These are phyloP conservation scores for Phytopythium ostracodes DNA, from an alignment of 352 stramenopile species.

Conservation along the genomic window DNA sequence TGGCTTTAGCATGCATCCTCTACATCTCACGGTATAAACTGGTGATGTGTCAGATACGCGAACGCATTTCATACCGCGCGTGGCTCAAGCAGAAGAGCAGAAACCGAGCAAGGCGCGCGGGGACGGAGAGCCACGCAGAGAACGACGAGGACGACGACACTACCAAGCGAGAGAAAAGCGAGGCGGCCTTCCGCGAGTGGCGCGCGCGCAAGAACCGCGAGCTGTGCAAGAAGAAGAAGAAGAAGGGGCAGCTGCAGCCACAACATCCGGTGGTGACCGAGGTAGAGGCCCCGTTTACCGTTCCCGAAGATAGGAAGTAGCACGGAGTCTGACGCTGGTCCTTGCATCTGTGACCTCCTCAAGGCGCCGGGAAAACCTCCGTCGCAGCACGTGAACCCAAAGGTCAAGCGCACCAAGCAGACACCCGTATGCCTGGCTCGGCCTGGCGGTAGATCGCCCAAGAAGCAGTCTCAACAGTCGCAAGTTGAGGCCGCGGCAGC, in stretches of 20 bases:
- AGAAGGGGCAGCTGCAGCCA: conserved; percentile 5
- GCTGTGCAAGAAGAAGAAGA: conserved; percentile 7
- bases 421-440: background rate
- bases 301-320: background rate
- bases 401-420: conserved; percentile 14
- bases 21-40: background rate
- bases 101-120: too few species aligned
- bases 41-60: conserved; percentile 28
- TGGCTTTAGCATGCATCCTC: background rate
- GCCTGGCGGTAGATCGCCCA: background rate
- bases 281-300: background rate
- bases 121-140: background rate
- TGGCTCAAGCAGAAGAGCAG: conserved; percentile 43
- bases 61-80: conserved; percentile 32
- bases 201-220: conserved; percentile 27
- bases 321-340: background rate
- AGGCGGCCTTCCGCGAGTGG: conserved; percentile 39
- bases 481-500: conserved; percentile 14
- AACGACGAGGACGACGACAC: conserved; percentile 4
- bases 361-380: conserved; percentile 22
- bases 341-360: background rate
- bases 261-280: background rate
- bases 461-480: background rate
- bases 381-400: conserved; percentile 52
- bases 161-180: conserved; percentile 19